These are phyloP conservation scores for Penicillium steckii DNA, from an alignment of 495 filamentous ascomycete species.

Conservation along the genomic window DNA sequence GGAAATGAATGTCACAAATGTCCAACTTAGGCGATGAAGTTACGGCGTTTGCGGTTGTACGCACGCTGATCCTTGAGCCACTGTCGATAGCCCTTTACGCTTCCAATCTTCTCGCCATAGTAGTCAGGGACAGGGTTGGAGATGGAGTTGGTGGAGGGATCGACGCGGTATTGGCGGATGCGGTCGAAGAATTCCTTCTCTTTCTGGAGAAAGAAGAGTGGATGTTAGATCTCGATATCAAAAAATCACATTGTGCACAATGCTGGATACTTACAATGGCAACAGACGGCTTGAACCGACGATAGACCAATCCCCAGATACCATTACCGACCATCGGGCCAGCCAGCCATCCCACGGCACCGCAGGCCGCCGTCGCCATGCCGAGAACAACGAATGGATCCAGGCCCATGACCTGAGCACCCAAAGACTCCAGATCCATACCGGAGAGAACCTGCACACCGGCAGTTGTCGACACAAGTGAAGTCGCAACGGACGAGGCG, in stretches of 20 bases:
- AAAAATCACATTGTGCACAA: too few relatives aligned
- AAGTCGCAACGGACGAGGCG: slow-evolving; percentile 65
- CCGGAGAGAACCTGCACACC: slow-evolving; percentile 64
- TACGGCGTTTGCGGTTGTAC: slow-evolving; percentile 89
- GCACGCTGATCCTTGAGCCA: slow-evolving; percentile 97
- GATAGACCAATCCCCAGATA: slow-evolving; percentile 70
- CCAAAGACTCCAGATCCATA: slow-evolving; percentile 65
- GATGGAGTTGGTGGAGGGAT: slow-evolving; percentile 68
- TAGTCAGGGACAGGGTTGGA: slow-evolving; percentile 72
- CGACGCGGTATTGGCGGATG: slow-evolving; percentile 86
- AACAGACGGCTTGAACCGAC: slow-evolving; percentile 65
- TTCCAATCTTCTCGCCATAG: slow-evolving; percentile 89
- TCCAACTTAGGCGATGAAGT: slow-evolving; percentile 50
- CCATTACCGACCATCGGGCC: slow-evolving; percentile 78
- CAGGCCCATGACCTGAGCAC: slow-evolving; percentile 67
- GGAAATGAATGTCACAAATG: slow-evolving; percentile 1
- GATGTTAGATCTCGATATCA: background rate
- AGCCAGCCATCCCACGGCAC: slow-evolving; percentile 77
- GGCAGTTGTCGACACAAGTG: slow-evolving; percentile 52
- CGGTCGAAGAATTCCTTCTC: slow-evolving; percentile 88
- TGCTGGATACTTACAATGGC: slow-evolving; percentile 61
- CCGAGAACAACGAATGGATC: slow-evolving; percentile 87
- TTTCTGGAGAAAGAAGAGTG: slow-evolving; percentile 54
- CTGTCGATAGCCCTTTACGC: slow-evolving; percentile 82
- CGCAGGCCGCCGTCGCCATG: slow-evolving; percentile 67